Percentiles rank a stretch among this genome's conserved stretches.
Evolutionary conservation across 1,284 basidiomycete species (phyloP).

Genomic region (Porogramme epimiltina): DNA sequence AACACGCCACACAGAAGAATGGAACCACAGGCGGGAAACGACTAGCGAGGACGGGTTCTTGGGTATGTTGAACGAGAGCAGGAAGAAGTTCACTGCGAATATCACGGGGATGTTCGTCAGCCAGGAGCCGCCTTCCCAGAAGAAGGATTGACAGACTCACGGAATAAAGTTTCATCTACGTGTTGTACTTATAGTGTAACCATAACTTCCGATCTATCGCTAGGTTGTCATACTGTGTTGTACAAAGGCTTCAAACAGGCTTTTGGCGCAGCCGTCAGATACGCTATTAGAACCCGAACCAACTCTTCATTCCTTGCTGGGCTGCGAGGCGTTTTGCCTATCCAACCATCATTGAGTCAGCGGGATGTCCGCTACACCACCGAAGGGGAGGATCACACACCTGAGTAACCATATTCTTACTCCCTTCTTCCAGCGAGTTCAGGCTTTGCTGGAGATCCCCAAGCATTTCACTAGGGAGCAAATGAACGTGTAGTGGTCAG

Average conservation of each 20-base stretch:
- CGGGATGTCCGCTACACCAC: background rate
- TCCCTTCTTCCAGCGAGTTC: constrained; percentile 62
- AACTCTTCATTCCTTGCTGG: constrained; percentile 60
- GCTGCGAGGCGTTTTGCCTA: constrained; percentile 65
- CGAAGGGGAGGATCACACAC: constrained; percentile 32
- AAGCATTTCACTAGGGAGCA: constrained; percentile 65
- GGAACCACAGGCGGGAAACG: constrained; percentile 46
- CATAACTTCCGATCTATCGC: no score
- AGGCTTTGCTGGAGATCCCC: constrained; percentile 63
- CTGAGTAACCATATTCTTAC: constrained; percentile 65
- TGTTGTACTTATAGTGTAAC: no score
- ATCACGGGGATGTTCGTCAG: constrained; percentile 37
- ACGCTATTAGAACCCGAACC: constrained; percentile 52
- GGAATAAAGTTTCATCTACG: no score
- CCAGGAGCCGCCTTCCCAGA: constrained; percentile 22
- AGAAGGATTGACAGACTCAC: constrained; percentile 5
- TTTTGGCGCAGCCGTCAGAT: no score
- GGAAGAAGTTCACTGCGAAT: constrained; percentile 46
- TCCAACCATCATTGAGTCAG: background rate
- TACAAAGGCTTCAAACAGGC: no score
- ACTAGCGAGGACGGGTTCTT: constrained; percentile 47
- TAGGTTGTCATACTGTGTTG: no score
- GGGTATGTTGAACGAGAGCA: constrained; percentile 47
- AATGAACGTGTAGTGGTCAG: background rate
- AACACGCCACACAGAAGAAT: constrained; percentile 47